phyloP scores from a whole-genome alignment of 495 filamentous ascomycete species.

The Podospora fimiseda region DNA sequence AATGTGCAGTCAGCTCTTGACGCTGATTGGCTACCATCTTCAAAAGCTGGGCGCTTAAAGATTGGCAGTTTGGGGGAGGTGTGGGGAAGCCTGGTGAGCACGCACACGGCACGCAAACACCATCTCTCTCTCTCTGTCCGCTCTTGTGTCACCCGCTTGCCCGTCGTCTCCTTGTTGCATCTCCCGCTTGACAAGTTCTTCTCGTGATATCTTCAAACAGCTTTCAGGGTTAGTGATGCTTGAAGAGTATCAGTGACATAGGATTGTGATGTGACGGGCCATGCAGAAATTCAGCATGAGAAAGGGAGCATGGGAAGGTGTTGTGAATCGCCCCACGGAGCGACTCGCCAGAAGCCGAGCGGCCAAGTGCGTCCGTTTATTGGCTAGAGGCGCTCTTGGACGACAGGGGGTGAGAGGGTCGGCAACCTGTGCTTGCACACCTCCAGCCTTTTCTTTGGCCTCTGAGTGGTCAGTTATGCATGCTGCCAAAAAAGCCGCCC shows the following conservation, averaged over 20 bases:
- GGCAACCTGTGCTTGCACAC: conserved; percentile 22
- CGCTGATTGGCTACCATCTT: conserved; percentile 6
- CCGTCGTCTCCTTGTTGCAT: too few relatives aligned
- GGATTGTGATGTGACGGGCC: too few relatives aligned
- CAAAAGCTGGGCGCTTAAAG: conserved; percentile 17
- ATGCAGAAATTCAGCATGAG: too few relatives aligned
- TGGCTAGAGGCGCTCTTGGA: conserved; percentile 15
- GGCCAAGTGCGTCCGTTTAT: conserved; percentile 19
- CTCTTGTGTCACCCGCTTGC: too few relatives aligned
- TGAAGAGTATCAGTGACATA: too few relatives aligned
- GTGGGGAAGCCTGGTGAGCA: too few relatives aligned
- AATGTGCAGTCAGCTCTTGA: background rate
- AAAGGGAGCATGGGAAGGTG: too few relatives aligned
- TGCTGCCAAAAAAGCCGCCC: conserved; percentile 22
- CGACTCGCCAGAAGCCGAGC: conserved; percentile 27
- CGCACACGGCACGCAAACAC: too few relatives aligned
- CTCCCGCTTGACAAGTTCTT: too few relatives aligned
- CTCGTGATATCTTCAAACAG: too few relatives aligned
- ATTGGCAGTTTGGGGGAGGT: conserved; percentile 16
- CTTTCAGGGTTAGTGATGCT: too few relatives aligned
- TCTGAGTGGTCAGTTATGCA: conserved; percentile 21
- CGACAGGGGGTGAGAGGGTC: conserved; percentile 28
- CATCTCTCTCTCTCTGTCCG: too few relatives aligned
- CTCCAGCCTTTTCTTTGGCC: conserved; percentile 12
- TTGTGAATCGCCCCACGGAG: conserved; percentile 21